Percentiles rank a stretch among this genome's conserved stretches.
These are phyloP conservation scores for Quercus suber DNA, from an alignment of 306 rosid species.

Conservation along the genomic window DNA sequence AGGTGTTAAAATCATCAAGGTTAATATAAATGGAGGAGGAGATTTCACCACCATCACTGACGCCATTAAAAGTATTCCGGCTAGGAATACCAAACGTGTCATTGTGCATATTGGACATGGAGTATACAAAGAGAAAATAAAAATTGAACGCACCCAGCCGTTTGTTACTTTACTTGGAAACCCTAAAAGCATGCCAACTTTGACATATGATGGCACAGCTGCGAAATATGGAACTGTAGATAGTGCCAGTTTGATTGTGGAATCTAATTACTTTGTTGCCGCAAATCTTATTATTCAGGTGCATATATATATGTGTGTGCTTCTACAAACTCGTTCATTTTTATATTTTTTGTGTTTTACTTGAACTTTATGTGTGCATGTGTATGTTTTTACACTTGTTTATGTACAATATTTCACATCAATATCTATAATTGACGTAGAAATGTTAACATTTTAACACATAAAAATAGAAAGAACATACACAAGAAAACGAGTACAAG, in stretches of 20 bases:
- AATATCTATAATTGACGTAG: no score
- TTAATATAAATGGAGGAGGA: slow-evolving; percentile 45
- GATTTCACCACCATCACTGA: slow-evolving; percentile 42
- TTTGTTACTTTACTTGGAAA: slow-evolving; percentile 45
- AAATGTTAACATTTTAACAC: no score
- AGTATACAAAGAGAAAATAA: slow-evolving; percentile 51
- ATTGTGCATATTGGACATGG: slow-evolving; percentile 52
- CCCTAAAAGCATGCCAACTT: slow-evolving; percentile 29
- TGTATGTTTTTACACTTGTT: neutral
- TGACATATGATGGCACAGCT: slow-evolving; percentile 43
- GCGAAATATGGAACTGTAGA: slow-evolving; percentile 49
- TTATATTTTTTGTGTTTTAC: neutral
- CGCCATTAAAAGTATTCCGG: slow-evolving; percentile 53
- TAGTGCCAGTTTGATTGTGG: slow-evolving; percentile 45
- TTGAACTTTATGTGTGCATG: neutral
- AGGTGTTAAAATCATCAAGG: slow-evolving; percentile 29
- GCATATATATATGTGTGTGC: no score
- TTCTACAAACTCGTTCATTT: neutral
- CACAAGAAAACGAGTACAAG: no score
- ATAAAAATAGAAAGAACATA: no score
- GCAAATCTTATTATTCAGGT: slow-evolving; percentile 42
- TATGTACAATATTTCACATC: no score
- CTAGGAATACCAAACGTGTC: slow-evolving; percentile 40
- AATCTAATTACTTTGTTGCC: slow-evolving; percentile 37
- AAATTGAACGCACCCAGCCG: slow-evolving; percentile 34